These are phyloP conservation scores for Beauveria sp. DNA, from an alignment of 2,329 filamentous ascomycete genomes.

Conservation along the genomic window DNA sequence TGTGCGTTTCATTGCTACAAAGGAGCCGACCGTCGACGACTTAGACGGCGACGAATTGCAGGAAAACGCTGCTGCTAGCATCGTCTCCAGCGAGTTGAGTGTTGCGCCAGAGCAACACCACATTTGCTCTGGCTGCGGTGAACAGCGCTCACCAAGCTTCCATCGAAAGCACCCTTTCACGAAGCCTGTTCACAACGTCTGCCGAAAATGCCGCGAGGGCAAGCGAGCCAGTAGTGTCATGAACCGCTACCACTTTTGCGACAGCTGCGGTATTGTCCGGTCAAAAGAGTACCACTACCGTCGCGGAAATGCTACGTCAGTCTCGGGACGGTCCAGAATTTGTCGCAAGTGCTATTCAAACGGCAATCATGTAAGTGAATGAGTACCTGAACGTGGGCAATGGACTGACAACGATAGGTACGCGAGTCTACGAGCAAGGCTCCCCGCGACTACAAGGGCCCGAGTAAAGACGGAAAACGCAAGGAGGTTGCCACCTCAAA, in stretches of 20 bases:
- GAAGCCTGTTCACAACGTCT: slow-evolving; percentile 26
- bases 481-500: neutral
- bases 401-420: neutral
- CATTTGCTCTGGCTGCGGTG: slow-evolving; percentile 30
- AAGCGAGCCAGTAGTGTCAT: slow-evolving; percentile 17
- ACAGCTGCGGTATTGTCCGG: slow-evolving; percentile 31
- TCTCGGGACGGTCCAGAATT: neutral
- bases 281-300: slow-evolving; percentile 30
- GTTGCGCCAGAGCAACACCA: slow-evolving; percentile 17
- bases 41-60: neutral
- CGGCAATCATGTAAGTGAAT: neutral
- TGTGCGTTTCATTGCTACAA: neutral
- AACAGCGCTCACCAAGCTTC: slow-evolving; percentile 26
- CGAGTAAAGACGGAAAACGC: neutral
- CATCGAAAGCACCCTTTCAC: slow-evolving; percentile 26
- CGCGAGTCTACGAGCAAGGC: neutral
- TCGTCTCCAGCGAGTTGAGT: neutral
- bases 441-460: neutral
- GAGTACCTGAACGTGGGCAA: too few species aligned
- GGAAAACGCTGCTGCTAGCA: neutral
- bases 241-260: slow-evolving; percentile 33
- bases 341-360: slow-evolving; percentile 5
- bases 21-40: neutral
- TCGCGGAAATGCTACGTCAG: neutral
- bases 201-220: slow-evolving; percentile 25